A percentile compares a stretch with the other conserved stretches of the same genome.
phyloP scores from a whole-genome alignment of 2,329 filamentous ascomycete genomes.

The Paracoccidioides lutzii region DNA sequence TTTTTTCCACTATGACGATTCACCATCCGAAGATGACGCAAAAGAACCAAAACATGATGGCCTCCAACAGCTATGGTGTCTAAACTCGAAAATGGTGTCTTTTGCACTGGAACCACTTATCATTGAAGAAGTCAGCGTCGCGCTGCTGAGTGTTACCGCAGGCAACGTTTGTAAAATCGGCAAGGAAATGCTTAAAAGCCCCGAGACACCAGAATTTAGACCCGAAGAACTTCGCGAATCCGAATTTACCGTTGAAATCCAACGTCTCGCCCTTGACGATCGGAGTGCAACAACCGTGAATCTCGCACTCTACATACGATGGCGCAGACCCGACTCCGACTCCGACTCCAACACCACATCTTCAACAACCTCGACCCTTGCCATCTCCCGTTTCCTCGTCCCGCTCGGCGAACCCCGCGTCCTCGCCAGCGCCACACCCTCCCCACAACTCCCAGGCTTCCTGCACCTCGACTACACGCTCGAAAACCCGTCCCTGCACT shows the following conservation, averaged over 20 bases:
- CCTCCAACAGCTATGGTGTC: slow-evolving; percentile 66
- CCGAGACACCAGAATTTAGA: slow-evolving; percentile 34
- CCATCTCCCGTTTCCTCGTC: slow-evolving; percentile 67
- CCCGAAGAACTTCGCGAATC: slow-evolving; percentile 60
- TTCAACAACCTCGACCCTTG: slow-evolving; percentile 47
- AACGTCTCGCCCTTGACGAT: slow-evolving; percentile 71
- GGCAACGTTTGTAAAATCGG: slow-evolving; percentile 46
- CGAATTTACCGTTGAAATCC: slow-evolving; percentile 59
- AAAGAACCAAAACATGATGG: slow-evolving; percentile 38
- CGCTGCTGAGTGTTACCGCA: slow-evolving; percentile 48
- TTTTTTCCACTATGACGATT: slow-evolving; percentile 55
- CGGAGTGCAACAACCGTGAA: slow-evolving; percentile 62
- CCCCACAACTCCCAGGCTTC: slow-evolving; percentile 21
- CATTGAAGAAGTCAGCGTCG: slow-evolving; percentile 53
- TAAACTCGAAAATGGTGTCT: slow-evolving; percentile 59
- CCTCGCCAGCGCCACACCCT: slow-evolving; percentile 40
- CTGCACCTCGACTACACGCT: slow-evolving; percentile 54
- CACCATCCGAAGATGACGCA: slow-evolving; percentile 18
- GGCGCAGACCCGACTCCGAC: slow-evolving; percentile 47
- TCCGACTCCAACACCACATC: slow-evolving; percentile 4
- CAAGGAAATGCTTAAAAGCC: slow-evolving; percentile 20
- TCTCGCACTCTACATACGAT: slow-evolving; percentile 60
- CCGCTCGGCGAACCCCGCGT: slow-evolving; percentile 79
- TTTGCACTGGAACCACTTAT: slow-evolving; percentile 54
- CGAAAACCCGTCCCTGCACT: slow-evolving; percentile 89